Base-by-base conservation (phyloP, 1,139 yeast species). In the Scheffersomyces illinoinensis region DNA sequence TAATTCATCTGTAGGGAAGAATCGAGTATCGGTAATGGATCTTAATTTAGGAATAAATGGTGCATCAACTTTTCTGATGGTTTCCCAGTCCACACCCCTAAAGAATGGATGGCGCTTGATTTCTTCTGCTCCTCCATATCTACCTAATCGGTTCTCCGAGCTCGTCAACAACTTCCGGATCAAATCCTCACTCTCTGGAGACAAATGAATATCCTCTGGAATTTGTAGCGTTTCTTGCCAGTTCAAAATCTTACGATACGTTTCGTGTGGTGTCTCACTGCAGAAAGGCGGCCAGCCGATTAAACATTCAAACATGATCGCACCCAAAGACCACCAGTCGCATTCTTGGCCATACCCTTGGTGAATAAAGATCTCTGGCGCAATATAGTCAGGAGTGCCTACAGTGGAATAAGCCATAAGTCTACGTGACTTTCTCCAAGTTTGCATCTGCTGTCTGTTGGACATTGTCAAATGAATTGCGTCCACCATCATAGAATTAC, bases 241-340 rank as follows among this genome's bases (percentile, higher is more conserved):
- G 74, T 93, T 91, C 71, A 96, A 81, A 70, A 95, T 95, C 84
- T 95, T 96, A 61, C 96, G 84, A 74, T 95, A 95, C 0, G 99
- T 95, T 68, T 95, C 99, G 67, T 93, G 98, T n/a, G 99, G 98
- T 5, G 98, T 92, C 72, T 95, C 99, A 0, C 97, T 90, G 76
- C 99, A 96, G 76, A 95, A 95, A 58, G 99, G 99, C 23, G 99
- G 99, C 98, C 99, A 95, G 20, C 99, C 99, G 64, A 95, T 92
- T 63, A 95, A 81, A 80, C 99, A 95, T 79, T 95, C 99, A 77
- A 91, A 95, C 99, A 95, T 95, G 72, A 95, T 95, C 1, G 98
- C 97, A 33, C 99, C 99, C 51, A 95, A 79, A 5, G 98, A 92
- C 99, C 99, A 95, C 99, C 99, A 95, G 74, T 95, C 99, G 77